Percentiles rank a stretch among this genome's conserved stretches.
Evolutionary conservation across 2,329 filamentous ascomycete species (phyloP).

Genomic region (Cercospora berteroae): DNA sequence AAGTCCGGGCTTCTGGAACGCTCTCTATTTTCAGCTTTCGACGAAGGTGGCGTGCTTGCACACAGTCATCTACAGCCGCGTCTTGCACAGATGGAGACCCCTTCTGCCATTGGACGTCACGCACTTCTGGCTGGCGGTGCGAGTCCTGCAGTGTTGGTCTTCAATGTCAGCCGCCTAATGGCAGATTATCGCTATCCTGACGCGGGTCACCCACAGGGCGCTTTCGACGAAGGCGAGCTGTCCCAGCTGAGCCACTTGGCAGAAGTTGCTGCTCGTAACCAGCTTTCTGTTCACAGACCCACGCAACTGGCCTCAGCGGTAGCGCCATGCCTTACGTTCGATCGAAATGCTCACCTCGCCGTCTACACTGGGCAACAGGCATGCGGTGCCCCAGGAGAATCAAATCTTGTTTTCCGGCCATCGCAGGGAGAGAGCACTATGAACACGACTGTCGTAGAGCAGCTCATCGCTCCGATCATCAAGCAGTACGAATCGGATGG

Average conservation of each 20-base stretch:
- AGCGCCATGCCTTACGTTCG: slow-evolving; percentile 39
- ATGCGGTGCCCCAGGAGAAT: slow-evolving; percentile 36
- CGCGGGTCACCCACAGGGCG: slow-evolving; percentile 19
- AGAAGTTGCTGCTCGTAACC: slow-evolving; percentile 35
- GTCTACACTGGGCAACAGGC: slow-evolving; percentile 40
- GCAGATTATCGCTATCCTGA: slow-evolving; percentile 23
- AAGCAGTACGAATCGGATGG: slow-evolving; percentile 35
- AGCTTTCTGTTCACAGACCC: slow-evolving; percentile 35
- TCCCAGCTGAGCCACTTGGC: slow-evolving; percentile 34
- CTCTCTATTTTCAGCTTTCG: slow-evolving; percentile 32
- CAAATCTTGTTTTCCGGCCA: slow-evolving; percentile 39
- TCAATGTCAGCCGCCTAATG: slow-evolving; percentile 24
- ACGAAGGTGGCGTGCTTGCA: slow-evolving; percentile 24
- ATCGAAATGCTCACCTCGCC: slow-evolving; percentile 36
- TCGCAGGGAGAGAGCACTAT: slow-evolving; percentile 34
- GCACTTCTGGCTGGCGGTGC: slow-evolving; percentile 30
- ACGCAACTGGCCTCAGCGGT: slow-evolving; percentile 33
- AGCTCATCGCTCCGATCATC: slow-evolving; percentile 38
- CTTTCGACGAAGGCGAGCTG: slow-evolving; percentile 28
- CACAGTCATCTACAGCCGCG: slow-evolving; percentile 17
- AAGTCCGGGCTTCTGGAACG: slow-evolving; percentile 33
- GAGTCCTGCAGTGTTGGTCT: slow-evolving; percentile 24
- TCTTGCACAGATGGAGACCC: slow-evolving; percentile 14
- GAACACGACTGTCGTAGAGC: slow-evolving; percentile 39
- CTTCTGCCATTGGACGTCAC: slow-evolving; percentile 2